phyloP scores from a whole-genome alignment of 2,329 filamentous ascomycete genomes.

The Sarocladium kiliense region DNA sequence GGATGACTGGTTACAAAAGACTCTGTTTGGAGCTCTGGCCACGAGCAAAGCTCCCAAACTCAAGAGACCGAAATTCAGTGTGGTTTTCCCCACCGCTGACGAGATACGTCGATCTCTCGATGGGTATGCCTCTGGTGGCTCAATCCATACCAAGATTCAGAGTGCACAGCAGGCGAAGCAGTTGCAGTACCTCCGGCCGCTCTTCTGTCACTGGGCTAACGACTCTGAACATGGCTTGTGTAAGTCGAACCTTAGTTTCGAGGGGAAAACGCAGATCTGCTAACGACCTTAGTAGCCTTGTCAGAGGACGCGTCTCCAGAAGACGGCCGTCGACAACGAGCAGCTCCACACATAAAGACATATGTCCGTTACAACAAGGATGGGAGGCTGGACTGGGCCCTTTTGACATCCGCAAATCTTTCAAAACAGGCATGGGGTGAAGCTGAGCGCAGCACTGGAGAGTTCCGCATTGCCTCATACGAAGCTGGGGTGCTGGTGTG shows the following conservation, averaged over 20 bases:
- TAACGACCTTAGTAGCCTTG: slow-evolving; percentile 19
- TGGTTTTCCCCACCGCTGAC: slow-evolving; percentile 76
- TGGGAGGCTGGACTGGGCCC: slow-evolving; percentile 69
- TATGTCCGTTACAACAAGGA: slow-evolving; percentile 63
- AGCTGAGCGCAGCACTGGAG: slow-evolving; percentile 45
- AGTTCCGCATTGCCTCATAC: slow-evolving; percentile 72
- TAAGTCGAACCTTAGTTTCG: slow-evolving; percentile 13
- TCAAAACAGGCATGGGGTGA: slow-evolving; percentile 88
- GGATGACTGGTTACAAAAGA: slow-evolving; percentile 66
- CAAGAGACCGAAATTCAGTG: slow-evolving; percentile 50
- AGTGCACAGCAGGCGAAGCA: slow-evolving; percentile 68
- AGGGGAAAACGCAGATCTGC: background rate
- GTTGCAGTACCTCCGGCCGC: slow-evolving; percentile 62
- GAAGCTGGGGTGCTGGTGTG: slow-evolving; percentile 81
- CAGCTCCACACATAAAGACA: slow-evolving; percentile 86
- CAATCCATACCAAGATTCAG: slow-evolving; percentile 77
- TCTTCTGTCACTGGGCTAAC: slow-evolving; percentile 73
- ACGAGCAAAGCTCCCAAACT: slow-evolving; percentile 20
- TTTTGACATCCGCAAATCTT: slow-evolving; percentile 86
- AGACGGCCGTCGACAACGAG: slow-evolving; percentile 59
- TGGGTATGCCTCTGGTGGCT: slow-evolving; percentile 71
- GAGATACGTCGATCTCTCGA: slow-evolving; percentile 74
- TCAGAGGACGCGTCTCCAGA: slow-evolving; percentile 16
- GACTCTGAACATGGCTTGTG: slow-evolving; percentile 37
- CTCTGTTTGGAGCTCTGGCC: slow-evolving; percentile 49